Evolutionary conservation across 208 protist genomes (phyloP).

Genomic region (Angomonas ambiguus): DNA sequence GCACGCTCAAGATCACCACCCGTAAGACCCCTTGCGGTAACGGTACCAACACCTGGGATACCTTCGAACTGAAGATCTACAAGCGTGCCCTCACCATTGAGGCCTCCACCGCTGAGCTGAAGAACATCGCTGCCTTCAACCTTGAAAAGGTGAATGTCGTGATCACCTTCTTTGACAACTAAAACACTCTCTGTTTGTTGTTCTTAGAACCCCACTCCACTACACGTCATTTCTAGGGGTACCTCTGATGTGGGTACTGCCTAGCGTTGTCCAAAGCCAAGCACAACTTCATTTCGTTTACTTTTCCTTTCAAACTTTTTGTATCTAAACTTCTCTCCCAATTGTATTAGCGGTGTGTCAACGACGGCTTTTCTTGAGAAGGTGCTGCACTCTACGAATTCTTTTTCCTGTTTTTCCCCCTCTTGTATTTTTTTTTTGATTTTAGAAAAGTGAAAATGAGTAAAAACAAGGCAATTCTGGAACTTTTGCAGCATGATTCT

Average conservation of each 20-base stretch:
- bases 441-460: neutral
- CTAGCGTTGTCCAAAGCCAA: constrained; percentile 14
- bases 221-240: constrained; percentile 8
- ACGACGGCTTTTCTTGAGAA: no score
- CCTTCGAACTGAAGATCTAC: constrained; percentile 99
- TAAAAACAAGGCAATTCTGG: constrained; percentile 12
- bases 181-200: no score
- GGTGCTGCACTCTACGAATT: constrained; percentile 4
- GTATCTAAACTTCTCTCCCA: constrained; percentile 4
- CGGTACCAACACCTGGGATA: constrained; percentile 99
- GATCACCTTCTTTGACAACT: constrained; percentile 74
- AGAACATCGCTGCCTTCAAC: constrained; percentile 90
- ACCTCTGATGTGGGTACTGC: constrained; percentile 1
- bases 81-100: constrained; percentile 99
- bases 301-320: constrained; percentile 12
- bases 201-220: neutral
- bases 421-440: neutral
- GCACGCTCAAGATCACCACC: constrained; percentile 96
- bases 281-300: neutral
- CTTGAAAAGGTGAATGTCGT: constrained; percentile 86
- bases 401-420: neutral
- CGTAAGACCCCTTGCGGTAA: constrained; percentile 99
- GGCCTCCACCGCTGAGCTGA: constrained; percentile 81
- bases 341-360: neutral
- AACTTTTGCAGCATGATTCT: constrained; percentile 36